Evolutionary conservation across 148 eudicot genomes (phyloP).

Genomic region (Vaccinium darrowii): DNA sequence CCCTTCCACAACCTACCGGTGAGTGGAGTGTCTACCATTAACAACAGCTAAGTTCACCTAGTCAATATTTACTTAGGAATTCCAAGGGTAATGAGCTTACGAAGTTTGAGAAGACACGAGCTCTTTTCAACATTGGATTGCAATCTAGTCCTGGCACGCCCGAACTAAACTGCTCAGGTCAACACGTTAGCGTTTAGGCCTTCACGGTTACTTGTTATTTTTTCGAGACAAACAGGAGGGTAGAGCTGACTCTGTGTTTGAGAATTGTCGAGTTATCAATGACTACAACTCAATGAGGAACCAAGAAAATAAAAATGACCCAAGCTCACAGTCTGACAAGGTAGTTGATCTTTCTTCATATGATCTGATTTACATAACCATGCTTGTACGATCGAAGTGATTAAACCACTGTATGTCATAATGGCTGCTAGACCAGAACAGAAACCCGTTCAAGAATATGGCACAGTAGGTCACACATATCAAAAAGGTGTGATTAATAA

Average conservation of each 20-base stretch:
- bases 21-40: neutral
- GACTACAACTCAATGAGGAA: conserved; percentile 26
- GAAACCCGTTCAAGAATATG: conserved; percentile 37
- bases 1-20: neutral
- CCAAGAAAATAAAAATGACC: conserved; percentile 28
- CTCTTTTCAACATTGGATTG: neutral
- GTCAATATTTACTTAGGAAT: neutral
- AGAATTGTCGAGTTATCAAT: conserved; percentile 18
- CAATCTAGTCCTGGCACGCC: too few species aligned
- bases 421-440: conserved; percentile 47
- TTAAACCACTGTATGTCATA: conserved; percentile 76
- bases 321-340: conserved; percentile 14
- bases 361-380: conserved; percentile 34
- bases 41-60: neutral
- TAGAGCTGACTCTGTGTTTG: conserved; percentile 20
- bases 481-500: conserved; percentile 24
- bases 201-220: too few species aligned
- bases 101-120: conserved; percentile 2
- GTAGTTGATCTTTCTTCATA: conserved; percentile 19
- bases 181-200: too few species aligned
- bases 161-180: neutral
- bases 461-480: conserved; percentile 16
- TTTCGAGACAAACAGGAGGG: conserved; percentile 5
- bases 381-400: conserved; percentile 33
- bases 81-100: neutral